Evolutionary conservation across 306 rosid species (phyloP).

Genomic region (Prunus salicina): DNA sequence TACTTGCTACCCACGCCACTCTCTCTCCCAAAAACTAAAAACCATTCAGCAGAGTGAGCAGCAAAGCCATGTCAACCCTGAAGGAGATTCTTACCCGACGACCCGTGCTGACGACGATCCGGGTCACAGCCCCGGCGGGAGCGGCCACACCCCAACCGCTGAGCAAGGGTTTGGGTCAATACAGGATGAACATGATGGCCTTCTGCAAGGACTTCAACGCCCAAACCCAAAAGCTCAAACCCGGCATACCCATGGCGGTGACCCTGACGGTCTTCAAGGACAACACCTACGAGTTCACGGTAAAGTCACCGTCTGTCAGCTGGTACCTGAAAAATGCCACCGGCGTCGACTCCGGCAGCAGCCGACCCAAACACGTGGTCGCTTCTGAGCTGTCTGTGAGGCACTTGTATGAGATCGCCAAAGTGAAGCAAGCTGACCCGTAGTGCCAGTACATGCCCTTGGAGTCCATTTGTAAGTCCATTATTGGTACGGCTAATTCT

Average conservation of each 20-base stretch:
- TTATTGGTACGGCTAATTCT: slow-evolving; percentile 70
- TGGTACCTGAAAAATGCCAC: slow-evolving; percentile 87
- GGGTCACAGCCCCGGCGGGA: slow-evolving; percentile 70
- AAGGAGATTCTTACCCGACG: slow-evolving; percentile 71
- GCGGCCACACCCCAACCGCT: slow-evolving; percentile 71
- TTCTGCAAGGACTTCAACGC: slow-evolving; percentile 91
- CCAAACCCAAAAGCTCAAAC: slow-evolving; percentile 72
- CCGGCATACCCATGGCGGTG: slow-evolving; percentile 83
- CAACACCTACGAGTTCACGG: slow-evolving; percentile 79
- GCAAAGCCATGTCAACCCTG: slow-evolving; percentile 46
- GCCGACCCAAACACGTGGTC: slow-evolving; percentile 69
- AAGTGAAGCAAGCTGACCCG: slow-evolving; percentile 76
- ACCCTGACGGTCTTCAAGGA: slow-evolving; percentile 82
- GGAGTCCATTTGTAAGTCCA: slow-evolving; percentile 69
- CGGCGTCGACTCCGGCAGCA: slow-evolving; percentile 66
- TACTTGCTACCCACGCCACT: background rate
- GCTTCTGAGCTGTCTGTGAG: slow-evolving; percentile 57
- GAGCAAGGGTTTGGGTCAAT: slow-evolving; percentile 82
- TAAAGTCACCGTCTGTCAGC: slow-evolving; percentile 67
- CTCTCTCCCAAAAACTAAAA: background rate
- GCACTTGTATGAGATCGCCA: slow-evolving; percentile 84
- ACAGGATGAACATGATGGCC: slow-evolving; percentile 84
- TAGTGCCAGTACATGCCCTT: slow-evolving; percentile 67
- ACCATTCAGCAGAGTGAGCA: background rate
- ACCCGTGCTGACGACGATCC: slow-evolving; percentile 72